A percentile compares a stretch with the other conserved stretches of the same genome.
Evolutionary conservation across 352 stramenopile genomes (phyloP).

Genomic region (Phytophthora tubulina): DNA sequence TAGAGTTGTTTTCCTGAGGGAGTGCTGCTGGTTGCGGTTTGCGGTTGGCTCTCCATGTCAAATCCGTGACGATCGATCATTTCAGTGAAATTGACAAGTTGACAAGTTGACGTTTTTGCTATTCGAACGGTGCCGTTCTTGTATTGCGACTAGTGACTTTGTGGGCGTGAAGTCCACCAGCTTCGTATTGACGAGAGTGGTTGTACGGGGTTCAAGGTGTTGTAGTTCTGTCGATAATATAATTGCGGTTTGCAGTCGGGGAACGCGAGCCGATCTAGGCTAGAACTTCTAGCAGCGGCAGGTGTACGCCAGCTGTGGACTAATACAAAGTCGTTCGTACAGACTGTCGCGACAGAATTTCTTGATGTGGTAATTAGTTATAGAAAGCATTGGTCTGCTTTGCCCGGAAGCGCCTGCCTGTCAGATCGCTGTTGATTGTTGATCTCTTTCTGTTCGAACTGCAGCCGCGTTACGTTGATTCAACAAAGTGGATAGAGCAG

Average conservation of each 20-base stretch:
- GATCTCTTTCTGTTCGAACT: neutral
- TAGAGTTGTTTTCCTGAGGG: neutral
- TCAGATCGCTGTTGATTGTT: neutral
- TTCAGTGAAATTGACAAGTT: neutral
- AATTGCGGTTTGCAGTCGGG: too few species aligned
- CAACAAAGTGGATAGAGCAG: too few species aligned
- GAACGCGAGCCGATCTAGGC: too few species aligned
- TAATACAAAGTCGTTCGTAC: too few species aligned
- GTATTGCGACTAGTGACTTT: neutral
- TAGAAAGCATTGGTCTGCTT: neutral
- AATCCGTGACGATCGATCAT: constrained; percentile 1
- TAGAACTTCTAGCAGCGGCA: too few species aligned
- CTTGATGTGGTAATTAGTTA: neutral
- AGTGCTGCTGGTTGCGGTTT: neutral
- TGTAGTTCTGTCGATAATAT: too few species aligned
- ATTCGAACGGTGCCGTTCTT: neutral
- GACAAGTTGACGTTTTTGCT: neutral
- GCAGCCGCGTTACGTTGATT: neutral
- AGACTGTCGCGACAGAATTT: too few species aligned
- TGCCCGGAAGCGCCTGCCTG: neutral
- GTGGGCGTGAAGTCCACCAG: neutral
- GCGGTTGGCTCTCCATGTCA: neutral
- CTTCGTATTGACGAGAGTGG: neutral
- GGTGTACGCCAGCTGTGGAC: too few species aligned
- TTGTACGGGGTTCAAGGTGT: neutral